Evolutionary conservation across 2,329 filamentous ascomycete genomes (phyloP), one percentile per base, ranked within the genome.

Genomic region (Gaeumannomyces tritici): DNA sequence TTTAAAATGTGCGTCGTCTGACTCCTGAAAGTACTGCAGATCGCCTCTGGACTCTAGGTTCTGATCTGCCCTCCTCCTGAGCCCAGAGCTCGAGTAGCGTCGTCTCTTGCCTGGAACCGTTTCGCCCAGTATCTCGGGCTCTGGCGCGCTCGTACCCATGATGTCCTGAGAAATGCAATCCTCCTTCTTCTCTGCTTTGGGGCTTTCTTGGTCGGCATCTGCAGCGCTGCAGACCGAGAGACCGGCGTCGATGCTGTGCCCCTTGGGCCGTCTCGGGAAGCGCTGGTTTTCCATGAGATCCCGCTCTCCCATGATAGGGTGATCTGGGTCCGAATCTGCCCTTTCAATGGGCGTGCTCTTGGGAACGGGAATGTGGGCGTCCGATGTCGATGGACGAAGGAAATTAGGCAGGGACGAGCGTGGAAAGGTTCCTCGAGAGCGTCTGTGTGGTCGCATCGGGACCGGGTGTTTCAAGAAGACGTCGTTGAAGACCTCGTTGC

Each of bases 401-500:
- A 58, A 61, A 28, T 61, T 61, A 13, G 60, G 51, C 51, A 61
- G 42, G 12, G 60, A 58, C 9, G 62, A 57, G 2, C 61, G 64
- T 18, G 62, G 55, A 15, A 65, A 58, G 8, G 62, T 24, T 62
- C n/a, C 60, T 24, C 62, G 62, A 12, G 51, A 54, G 59, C 24
- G 60, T 35, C 57, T 59, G 57, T 60, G 62, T 35, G 3, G 33
- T 58, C 31, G 57, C 31, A 47, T 27, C 55, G n/a, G 60, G 64
- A 96, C 89, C 0, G 89, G 87, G 61, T 92, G 89, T 64, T 92
- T 91, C 56, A 91, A 79, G 70, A 97, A 97, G 0, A 93, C 93
- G 71, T 97, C 93, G 54, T 92, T 90, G 70, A 97, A 89, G 0
- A 97, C 92, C 73, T 96, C 91, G 71, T 96, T 93, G 64, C 93